Percentiles rank a stretch among this genome's conserved stretches.
Conservation (phyloP, 371 early-diverging fungal species). For the Rhizopus microsporus region DNA sequence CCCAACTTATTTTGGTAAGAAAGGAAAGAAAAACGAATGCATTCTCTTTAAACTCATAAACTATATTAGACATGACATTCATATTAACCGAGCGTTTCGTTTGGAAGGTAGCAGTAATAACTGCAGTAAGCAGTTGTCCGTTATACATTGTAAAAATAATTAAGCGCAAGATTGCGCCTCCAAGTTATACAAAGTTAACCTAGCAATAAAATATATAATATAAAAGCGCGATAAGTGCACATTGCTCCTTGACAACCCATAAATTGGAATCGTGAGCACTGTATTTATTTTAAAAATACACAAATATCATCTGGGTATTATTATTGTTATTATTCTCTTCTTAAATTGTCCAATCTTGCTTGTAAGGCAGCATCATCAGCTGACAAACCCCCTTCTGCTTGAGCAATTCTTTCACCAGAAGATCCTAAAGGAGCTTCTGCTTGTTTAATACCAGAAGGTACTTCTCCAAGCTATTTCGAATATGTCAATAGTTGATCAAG, state of each 20-base stretch:
- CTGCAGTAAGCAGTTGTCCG: constrained; percentile 85
- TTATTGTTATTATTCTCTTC: constrained; percentile 65
- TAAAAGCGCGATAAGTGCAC: too few species aligned
- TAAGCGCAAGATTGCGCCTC: constrained; percentile 74
- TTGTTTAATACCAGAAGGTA: constrained; percentile 58
- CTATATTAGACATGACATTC: constrained; percentile 72
- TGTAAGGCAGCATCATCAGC: constrained; percentile 87
- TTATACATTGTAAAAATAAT: constrained; percentile 76
- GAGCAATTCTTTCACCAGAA: constrained; percentile 47
- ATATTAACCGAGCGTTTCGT: constrained; percentile 82
- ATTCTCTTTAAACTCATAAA: neutral
- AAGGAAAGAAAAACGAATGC: neutral
- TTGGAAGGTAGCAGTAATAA: constrained; percentile 91
- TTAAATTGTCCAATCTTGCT: constrained; percentile 88
- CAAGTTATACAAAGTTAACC: constrained; percentile 71
- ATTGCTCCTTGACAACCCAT: neutral
- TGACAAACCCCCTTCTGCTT: constrained; percentile 59
- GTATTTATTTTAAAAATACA: neutral
- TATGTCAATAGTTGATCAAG: neutral
- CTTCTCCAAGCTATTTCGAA: constrained; percentile 56
- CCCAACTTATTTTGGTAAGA: constrained; percentile 87
- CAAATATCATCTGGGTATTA: neutral
- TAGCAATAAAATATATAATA: constrained; percentile 6
- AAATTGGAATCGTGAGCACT: neutral
- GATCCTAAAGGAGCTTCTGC: constrained; percentile 40